Conservation (phyloP, 192 early-diverging fungal genomes). For the Entophlyctis helioformis region DNA sequence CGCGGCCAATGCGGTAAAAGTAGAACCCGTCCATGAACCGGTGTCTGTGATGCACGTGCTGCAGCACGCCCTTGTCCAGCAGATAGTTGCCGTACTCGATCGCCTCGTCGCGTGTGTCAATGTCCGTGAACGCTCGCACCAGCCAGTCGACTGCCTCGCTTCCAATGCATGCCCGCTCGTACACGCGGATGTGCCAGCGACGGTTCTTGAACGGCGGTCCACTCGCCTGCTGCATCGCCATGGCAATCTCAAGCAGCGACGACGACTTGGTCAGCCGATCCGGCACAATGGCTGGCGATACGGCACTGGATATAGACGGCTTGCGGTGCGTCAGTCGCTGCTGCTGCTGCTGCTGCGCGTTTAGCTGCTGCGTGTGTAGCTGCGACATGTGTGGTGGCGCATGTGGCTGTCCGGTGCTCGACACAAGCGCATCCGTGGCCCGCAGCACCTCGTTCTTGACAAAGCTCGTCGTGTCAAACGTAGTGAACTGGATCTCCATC, state of each 20-base stretch:
- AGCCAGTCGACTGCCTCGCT: conserved; percentile 84
- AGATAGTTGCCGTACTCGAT: conserved; percentile 67
- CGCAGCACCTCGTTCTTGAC: conserved; percentile 21
- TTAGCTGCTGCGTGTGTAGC: background rate
- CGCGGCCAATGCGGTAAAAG: conserved; percentile 58
- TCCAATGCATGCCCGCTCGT: conserved; percentile 63
- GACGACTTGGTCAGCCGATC: conserved; percentile 37
- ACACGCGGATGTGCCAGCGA: conserved; percentile 76
- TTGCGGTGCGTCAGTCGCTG: background rate
- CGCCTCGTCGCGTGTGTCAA: conserved; percentile 64
- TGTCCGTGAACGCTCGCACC: conserved; percentile 58
- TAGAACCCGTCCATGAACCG: conserved; percentile 80
- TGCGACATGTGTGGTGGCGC: too few species aligned
- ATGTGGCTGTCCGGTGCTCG: too few species aligned
- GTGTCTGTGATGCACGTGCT: conserved; percentile 36
- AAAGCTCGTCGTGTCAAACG: conserved; percentile 14
- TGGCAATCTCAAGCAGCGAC: conserved; percentile 38
- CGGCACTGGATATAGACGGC: conserved; percentile 1
- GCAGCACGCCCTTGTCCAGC: conserved; percentile 60
- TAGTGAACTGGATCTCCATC: conserved; percentile 19
- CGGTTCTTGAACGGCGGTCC: too few species aligned
- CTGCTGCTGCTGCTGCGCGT: background rate
- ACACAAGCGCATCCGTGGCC: background rate
- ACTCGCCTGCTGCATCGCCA: conserved; percentile 64
- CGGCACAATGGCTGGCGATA: too few species aligned